A percentile compares a stretch with the other conserved stretches of the same genome.
Evolutionary conservation across 768 basidiomycete genomes (phyloP).

Genomic region (Leccinum imitatum): DNA sequence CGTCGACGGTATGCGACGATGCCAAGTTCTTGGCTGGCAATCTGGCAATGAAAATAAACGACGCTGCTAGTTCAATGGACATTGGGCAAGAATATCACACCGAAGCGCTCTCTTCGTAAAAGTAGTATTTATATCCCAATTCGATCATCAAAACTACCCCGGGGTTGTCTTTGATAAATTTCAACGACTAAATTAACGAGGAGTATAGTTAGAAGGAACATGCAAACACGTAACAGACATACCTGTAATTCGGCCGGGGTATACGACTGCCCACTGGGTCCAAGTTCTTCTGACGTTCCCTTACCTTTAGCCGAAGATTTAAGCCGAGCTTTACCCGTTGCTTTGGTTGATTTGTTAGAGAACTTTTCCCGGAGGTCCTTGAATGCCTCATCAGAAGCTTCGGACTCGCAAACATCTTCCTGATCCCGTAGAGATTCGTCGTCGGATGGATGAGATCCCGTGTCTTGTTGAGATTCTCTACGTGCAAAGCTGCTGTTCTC

Average conservation of each 20-base stretch:
- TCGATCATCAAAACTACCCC: constrained; percentile 76
- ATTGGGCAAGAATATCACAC: constrained; percentile 33
- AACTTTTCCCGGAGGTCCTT: constrained; percentile 49
- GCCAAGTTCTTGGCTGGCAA: constrained; percentile 74
- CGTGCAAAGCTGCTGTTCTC: constrained; percentile 42
- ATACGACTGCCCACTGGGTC: constrained; percentile 68
- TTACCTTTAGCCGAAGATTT: constrained; percentile 31
- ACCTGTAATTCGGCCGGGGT: constrained; percentile 79
- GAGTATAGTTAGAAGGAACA: neutral
- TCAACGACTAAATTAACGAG: constrained; percentile 30
- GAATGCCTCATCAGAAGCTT: constrained; percentile 48
- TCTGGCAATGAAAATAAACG: constrained; percentile 39
- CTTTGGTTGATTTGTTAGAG: constrained; percentile 35
- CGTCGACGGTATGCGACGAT: constrained; percentile 71
- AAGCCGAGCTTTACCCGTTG: constrained; percentile 36
- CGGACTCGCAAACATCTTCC: constrained; percentile 31
- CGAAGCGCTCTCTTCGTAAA: constrained; percentile 84
- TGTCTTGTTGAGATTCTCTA: constrained; percentile 10
- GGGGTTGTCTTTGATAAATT: constrained; percentile 63
- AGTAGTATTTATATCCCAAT: constrained; percentile 81
- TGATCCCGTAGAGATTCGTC: constrained; percentile 27
- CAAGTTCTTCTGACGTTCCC: constrained; percentile 43
- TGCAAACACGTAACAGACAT: constrained; percentile 9
- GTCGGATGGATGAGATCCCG: constrained; percentile 19
- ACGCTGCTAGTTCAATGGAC: neutral